These are phyloP conservation scores for Lomentospora prolificans DNA, from an alignment of 2,329 filamentous ascomycete genomes.

Conservation along the genomic window DNA sequence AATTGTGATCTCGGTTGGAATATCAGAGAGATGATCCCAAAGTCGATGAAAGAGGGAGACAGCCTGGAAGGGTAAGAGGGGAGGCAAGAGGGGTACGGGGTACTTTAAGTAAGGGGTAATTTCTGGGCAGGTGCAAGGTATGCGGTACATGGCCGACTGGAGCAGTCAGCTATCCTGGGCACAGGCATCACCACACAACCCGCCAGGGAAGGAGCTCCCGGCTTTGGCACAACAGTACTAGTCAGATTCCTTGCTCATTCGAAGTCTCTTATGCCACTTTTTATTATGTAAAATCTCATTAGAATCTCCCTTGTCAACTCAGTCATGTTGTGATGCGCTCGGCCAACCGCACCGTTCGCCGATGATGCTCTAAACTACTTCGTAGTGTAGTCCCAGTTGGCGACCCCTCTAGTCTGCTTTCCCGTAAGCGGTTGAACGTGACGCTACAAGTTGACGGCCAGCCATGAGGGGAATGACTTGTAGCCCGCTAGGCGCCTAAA, in stretches of 20 bases:
- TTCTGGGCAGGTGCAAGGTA: background rate
- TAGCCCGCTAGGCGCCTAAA: too few species aligned
- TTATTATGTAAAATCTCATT: too few species aligned
- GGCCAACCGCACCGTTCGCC: too few species aligned
- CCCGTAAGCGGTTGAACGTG: too few species aligned
- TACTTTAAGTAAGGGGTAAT: background rate
- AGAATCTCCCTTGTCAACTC: too few species aligned
- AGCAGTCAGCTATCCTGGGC: background rate
- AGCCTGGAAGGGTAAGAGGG: background rate
- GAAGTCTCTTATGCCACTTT: too few species aligned
- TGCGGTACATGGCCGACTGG: background rate
- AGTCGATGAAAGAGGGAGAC: background rate
- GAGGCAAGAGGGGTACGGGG: background rate
- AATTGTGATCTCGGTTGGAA: background rate
- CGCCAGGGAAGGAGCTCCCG: background rate
- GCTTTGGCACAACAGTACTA: background rate
- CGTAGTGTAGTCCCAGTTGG: too few species aligned
- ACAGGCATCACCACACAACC: background rate
- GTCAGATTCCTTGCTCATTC: background rate
- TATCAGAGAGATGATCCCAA: background rate
- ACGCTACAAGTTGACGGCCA: too few species aligned
- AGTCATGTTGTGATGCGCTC: too few species aligned
- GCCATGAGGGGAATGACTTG: too few species aligned
- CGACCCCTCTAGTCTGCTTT: too few species aligned
- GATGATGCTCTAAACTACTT: too few species aligned